phyloP scores from a whole-genome alignment of 2,329 filamentous ascomycete genomes.

The Zarea fungicola region DNA sequence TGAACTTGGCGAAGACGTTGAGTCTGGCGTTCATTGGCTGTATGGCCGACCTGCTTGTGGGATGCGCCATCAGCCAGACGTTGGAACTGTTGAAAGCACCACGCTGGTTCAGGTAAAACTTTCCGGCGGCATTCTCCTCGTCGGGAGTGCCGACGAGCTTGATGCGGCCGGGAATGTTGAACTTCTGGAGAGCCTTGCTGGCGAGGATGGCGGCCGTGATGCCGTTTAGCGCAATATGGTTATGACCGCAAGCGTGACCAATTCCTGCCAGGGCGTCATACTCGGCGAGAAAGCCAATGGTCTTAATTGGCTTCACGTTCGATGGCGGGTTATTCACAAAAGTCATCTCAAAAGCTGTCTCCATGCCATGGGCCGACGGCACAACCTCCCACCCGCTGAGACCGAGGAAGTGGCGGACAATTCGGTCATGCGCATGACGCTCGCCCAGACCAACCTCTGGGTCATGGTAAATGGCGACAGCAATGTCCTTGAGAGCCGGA shows the following conservation, averaged over 20 bases:
- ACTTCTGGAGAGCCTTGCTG: constrained; percentile 14
- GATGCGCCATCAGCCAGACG: constrained; percentile 19
- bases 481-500: constrained; percentile 14
- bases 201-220: constrained; percentile 14
- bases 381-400: constrained; percentile 13
- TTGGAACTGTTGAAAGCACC: constrained; percentile 15
- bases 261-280: constrained; percentile 16
- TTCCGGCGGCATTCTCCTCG: constrained; percentile 18
- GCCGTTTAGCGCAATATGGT: constrained; percentile 17
- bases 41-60: constrained; percentile 13
- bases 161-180: constrained; percentile 14
- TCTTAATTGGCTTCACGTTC: constrained; percentile 8
- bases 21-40: constrained; percentile 19
- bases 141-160: constrained; percentile 15
- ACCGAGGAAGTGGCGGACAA: constrained; percentile 16
- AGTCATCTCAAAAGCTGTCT: constrained; percentile 14
- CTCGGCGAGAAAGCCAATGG: constrained; percentile 16
- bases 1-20: constrained; percentile 16
- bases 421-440: constrained; percentile 15
- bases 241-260: constrained; percentile 17
- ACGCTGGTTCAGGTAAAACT: constrained; percentile 15
- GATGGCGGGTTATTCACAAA: constrained; percentile 13
- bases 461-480: constrained; percentile 14
- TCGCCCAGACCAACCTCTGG: constrained; percentile 17
- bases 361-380: constrained; percentile 10